phyloP scores from a whole-genome alignment of 768 basidiomycete genomes.

The Podaxis sp. region DNA sequence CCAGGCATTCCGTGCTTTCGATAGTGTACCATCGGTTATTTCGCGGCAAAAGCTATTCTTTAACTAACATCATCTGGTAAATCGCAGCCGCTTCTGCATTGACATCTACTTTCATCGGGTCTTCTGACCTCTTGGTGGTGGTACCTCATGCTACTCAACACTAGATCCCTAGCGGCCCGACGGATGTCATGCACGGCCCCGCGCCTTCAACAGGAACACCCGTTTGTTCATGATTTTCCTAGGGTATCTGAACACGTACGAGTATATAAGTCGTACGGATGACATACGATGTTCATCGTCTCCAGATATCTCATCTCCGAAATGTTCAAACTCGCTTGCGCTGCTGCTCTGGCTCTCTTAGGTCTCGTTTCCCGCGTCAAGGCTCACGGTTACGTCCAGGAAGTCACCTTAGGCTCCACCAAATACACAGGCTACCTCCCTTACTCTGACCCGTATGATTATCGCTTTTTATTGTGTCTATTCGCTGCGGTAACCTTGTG shows the following conservation, averaged over 20 bases:
- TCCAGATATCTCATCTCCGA: background rate
- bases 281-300: background rate
- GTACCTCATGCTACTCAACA: background rate
- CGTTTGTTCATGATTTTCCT: background rate
- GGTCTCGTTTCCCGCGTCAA: slow-evolving; percentile 18
- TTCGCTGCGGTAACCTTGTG: background rate
- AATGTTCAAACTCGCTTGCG: slow-evolving; percentile 10
- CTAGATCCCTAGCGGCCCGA: background rate
- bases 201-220: background rate
- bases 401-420: slow-evolving; percentile 30
- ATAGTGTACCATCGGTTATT: background rate
- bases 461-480: background rate
- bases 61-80: background rate
- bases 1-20: background rate
- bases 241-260: too few relatives aligned
- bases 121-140: slow-evolving; percentile 3
- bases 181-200: background rate
- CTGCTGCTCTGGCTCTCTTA: slow-evolving; percentile 4
- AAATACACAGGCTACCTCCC: slow-evolving; percentile 36
- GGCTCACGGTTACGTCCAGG: slow-evolving; percentile 38
- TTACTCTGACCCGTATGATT: slow-evolving; percentile 32
- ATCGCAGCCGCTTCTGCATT: background rate
- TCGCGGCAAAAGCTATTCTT: background rate
- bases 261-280: background rate
- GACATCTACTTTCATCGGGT: background rate